Percentiles rank a stretch among this genome's conserved stretches.
These are phyloP conservation scores for Neltuma alba DNA, from an alignment of 306 rosid species.

Conservation along the genomic window DNA sequence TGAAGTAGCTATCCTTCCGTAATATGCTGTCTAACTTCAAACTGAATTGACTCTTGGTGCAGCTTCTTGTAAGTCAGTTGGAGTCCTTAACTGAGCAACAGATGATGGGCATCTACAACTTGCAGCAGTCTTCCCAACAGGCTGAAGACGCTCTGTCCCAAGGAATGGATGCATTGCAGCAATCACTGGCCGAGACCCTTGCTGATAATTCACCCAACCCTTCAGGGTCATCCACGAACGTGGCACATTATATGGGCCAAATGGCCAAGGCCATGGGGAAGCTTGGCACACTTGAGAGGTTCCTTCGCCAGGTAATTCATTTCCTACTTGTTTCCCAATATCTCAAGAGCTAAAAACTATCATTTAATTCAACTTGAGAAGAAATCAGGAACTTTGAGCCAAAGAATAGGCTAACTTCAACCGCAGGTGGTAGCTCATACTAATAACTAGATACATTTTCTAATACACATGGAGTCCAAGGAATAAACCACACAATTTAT, in stretches of 20 bases:
- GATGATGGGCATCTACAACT: constrained; percentile 68
- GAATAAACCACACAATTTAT: too few species aligned
- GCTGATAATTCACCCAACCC: constrained; percentile 39
- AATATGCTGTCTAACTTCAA: too few species aligned
- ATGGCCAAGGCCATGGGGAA: constrained; percentile 99
- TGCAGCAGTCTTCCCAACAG: constrained; percentile 51
- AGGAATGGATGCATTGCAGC: too few species aligned
- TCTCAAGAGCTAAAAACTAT: too few species aligned
- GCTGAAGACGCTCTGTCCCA: too few species aligned
- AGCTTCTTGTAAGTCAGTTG: constrained; percentile 85
- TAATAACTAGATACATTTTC: too few species aligned
- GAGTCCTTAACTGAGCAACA: constrained; percentile 97
- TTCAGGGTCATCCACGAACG: constrained; percentile 82
- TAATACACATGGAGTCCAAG: too few species aligned
- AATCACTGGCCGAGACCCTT: constrained; percentile 51
- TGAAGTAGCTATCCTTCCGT: too few species aligned
- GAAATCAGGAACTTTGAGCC: too few species aligned
- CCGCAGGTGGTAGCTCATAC: too few species aligned
- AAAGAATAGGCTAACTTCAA: too few species aligned
- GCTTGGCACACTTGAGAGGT: constrained; percentile 87
- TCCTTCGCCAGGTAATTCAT: constrained; percentile 79
- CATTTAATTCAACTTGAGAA: too few species aligned
- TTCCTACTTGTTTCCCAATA: background rate
- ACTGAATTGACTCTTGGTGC: background rate
- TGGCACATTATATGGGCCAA: constrained; percentile 93